Evolutionary conservation across 1,284 basidiomycete species (phyloP).

Genomic region (Stereum hirsutum): DNA sequence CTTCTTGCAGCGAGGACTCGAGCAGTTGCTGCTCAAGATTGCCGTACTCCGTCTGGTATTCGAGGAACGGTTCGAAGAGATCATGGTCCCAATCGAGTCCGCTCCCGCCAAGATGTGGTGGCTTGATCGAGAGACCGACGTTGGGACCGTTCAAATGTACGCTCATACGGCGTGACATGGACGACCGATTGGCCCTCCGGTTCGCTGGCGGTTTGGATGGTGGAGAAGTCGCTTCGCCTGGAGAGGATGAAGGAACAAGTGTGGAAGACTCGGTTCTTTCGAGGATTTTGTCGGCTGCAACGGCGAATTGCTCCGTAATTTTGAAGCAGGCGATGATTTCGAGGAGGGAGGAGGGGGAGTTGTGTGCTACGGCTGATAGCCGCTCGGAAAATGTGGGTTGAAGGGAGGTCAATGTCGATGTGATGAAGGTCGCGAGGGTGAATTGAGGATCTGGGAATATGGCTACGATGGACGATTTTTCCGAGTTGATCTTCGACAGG

Average conservation of each 20-base stretch:
- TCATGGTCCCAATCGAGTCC: constrained; percentile 78
- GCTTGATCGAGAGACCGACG: too few species aligned
- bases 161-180: constrained; percentile 55
- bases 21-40: constrained; percentile 66
- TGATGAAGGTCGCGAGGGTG: constrained; percentile 74
- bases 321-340: constrained; percentile 66
- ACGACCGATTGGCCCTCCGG: constrained; percentile 55
- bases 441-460: constrained; percentile 75
- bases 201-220: constrained; percentile 18
- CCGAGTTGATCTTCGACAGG: constrained; percentile 54
- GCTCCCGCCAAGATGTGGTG: constrained; percentile 21
- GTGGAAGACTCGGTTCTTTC: constrained; percentile 57
- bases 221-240: constrained; percentile 14
- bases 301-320: constrained; percentile 75
- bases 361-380: constrained; percentile 54
- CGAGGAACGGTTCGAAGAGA: constrained; percentile 87
- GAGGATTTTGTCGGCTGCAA: constrained; percentile 61
- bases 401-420: constrained; percentile 68
- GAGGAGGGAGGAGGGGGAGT: constrained; percentile 53
- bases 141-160: too few species aligned
- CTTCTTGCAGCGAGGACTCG: constrained; percentile 42
- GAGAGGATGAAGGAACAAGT: constrained; percentile 15
- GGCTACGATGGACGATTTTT: constrained; percentile 65
- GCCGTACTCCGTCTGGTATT: constrained; percentile 79
- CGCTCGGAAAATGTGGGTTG: constrained; percentile 76